Percentiles rank a stretch among this genome's conserved stretches.
Evolutionary conservation across 257 asterid genomes (phyloP).

Genomic region (Knoxia roxburghii): DNA sequence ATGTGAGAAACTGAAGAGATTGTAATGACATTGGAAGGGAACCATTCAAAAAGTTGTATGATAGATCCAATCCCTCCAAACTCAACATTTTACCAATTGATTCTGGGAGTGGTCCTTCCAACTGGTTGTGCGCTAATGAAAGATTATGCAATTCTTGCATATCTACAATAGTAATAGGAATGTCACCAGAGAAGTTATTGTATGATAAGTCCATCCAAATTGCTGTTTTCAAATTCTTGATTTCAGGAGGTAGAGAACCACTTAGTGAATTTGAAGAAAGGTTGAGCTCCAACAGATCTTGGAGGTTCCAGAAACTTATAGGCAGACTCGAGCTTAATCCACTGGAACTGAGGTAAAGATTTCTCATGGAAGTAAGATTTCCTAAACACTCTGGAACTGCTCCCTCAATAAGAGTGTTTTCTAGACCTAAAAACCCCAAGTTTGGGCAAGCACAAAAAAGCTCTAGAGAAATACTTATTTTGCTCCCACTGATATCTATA

Average conservation of each 20-base stretch:
- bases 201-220: background rate
- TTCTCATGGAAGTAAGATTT: constrained; percentile 7
- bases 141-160: background rate
- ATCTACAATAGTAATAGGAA: constrained; percentile 10
- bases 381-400: constrained; percentile 19
- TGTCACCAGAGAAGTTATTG: constrained; percentile 11
- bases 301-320: constrained; percentile 8
- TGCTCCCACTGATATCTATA: background rate
- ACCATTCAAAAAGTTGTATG: background rate
- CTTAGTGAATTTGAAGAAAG: background rate
- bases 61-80: background rate
- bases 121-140: background rate
- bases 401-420: constrained; percentile 5
- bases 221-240: constrained; percentile 1
- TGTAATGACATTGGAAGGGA: background rate
- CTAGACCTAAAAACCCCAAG: background rate
- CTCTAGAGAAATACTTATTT: background rate
- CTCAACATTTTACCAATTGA: background rate
- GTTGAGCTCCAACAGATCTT: constrained; percentile 4
- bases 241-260: constrained; percentile 4
- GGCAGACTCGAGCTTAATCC: constrained; percentile 15
- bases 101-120: constrained; percentile 3
- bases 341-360: constrained; percentile 9
- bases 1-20: background rate
- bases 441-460: constrained; percentile 1